Conservation (phyloP, 768 basidiomycete genomes). For the Podaxis mareebaensis region DNA sequence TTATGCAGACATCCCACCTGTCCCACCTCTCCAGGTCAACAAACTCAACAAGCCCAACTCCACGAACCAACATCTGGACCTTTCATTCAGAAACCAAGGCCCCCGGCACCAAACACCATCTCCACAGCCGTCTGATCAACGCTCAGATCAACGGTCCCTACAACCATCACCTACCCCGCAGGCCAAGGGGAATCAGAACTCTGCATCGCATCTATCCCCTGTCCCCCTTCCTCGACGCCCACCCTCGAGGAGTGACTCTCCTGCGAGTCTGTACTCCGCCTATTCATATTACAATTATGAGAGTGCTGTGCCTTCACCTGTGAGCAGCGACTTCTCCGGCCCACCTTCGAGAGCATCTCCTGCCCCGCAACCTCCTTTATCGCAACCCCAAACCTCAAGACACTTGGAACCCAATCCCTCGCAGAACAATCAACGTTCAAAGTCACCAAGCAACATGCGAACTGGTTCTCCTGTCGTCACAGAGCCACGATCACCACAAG, state of each 20-base stretch:
- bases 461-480: constrained; percentile 17
- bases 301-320: constrained; percentile 43
- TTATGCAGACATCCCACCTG: background rate
- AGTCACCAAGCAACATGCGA: background rate
- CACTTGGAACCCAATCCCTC: constrained; percentile 12
- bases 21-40: background rate
- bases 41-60: background rate
- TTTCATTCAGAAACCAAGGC: background rate
- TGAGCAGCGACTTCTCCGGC: constrained; percentile 27
- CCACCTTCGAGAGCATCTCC: constrained; percentile 20
- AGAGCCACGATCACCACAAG: constrained; percentile 48
- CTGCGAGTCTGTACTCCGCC: constrained; percentile 48
- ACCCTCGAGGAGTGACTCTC: constrained; percentile 13
- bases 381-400: constrained; percentile 11
- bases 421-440: background rate
- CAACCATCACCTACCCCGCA: background rate
- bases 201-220: background rate
- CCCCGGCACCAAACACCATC: background rate
- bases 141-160: background rate
- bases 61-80: background rate
- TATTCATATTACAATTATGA: constrained; percentile 71
- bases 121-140: background rate
- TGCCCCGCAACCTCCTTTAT: constrained; percentile 10
- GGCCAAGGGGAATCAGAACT: background rate
- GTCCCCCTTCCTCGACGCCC: constrained; percentile 9